These are phyloP conservation scores for Lactarius hengduanensis DNA, from an alignment of 768 basidiomycete species.

Conservation along the genomic window DNA sequence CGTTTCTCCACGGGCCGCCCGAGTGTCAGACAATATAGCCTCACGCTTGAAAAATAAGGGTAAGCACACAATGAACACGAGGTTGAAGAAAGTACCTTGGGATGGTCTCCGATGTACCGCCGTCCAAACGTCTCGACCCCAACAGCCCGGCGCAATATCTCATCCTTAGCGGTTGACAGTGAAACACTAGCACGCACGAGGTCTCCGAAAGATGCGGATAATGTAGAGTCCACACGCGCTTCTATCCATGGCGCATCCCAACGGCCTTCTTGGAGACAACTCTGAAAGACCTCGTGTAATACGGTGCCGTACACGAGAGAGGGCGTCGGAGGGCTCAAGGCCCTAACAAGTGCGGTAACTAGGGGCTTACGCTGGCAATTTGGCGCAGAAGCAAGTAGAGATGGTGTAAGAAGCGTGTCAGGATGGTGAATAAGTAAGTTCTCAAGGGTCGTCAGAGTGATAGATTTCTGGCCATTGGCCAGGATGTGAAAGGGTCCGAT, in stretches of 20 bases:
- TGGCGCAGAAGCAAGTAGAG: slow-evolving; percentile 78
- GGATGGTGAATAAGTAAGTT: slow-evolving; percentile 88
- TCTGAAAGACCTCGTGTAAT: slow-evolving; percentile 88
- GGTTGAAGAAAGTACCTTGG: slow-evolving; percentile 50
- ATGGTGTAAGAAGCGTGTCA: slow-evolving; percentile 88
- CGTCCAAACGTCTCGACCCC: slow-evolving; percentile 65
- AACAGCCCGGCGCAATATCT: slow-evolving; percentile 58
- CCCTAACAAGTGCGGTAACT: slow-evolving; percentile 62
- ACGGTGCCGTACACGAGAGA: slow-evolving; percentile 89
- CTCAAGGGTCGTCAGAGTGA: slow-evolving; percentile 58
- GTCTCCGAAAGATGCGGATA: slow-evolving; percentile 54
- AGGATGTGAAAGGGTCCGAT: slow-evolving; percentile 48
- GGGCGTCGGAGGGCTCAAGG: slow-evolving; percentile 58
- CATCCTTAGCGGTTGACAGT: slow-evolving; percentile 63
- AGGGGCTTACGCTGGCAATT: slow-evolving; percentile 86
- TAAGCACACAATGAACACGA: slow-evolving; percentile 13
- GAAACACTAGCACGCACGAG: slow-evolving; percentile 58
- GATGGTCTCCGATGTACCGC: slow-evolving; percentile 60
- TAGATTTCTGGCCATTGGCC: slow-evolving; percentile 34
- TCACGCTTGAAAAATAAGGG: slow-evolving; percentile 44
- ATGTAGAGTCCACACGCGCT: slow-evolving; percentile 53
- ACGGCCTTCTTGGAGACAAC: slow-evolving; percentile 56
- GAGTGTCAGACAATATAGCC: slow-evolving; percentile 67
- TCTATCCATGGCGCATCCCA: slow-evolving; percentile 70
- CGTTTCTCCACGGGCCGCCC: slow-evolving; percentile 47